These are phyloP conservation scores for Picocystis sp. DNA, from an alignment of 163 green algal species.

Conservation along the genomic window DNA sequence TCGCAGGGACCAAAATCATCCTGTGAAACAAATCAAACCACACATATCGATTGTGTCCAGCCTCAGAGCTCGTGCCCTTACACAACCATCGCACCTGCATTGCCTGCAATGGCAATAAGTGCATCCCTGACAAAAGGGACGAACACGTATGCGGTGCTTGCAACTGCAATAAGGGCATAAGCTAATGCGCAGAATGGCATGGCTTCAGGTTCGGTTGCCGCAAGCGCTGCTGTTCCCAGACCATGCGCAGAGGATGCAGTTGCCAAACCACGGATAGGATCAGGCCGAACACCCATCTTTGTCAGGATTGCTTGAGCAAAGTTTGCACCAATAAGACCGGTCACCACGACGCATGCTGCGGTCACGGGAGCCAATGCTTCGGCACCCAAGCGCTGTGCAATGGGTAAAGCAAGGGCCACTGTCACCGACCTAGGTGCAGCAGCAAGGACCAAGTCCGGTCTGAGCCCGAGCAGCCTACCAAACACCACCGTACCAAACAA, in stretches of 20 bases:
- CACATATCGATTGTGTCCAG: too few species aligned
- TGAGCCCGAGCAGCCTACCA: constrained; percentile 37
- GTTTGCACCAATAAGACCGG: constrained; percentile 52
- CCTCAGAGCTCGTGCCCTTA: too few species aligned
- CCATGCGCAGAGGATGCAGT: constrained; percentile 41
- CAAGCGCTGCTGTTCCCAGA: constrained; percentile 62
- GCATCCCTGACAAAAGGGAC: constrained; percentile 32
- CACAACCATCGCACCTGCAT: neutral
- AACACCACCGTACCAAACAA: constrained; percentile 58
- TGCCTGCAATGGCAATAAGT: constrained; percentile 46
- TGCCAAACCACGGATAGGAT: constrained; percentile 59
- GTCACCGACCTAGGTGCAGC: constrained; percentile 68
- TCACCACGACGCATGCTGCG: constrained; percentile 62
- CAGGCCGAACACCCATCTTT: constrained; percentile 29
- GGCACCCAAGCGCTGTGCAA: constrained; percentile 45
- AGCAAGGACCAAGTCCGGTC: constrained; percentile 36
- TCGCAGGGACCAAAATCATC: too few species aligned
- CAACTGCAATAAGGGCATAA: constrained; percentile 65
- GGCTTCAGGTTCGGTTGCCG: constrained; percentile 47
- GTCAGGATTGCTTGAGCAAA: constrained; percentile 44
- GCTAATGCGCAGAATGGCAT: constrained; percentile 72
- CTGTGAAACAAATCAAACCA: too few species aligned
- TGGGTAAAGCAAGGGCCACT: constrained; percentile 75
- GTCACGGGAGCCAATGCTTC: constrained; percentile 40
- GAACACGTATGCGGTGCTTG: constrained; percentile 43